Evolutionary conservation across 768 basidiomycete species (phyloP).

Genomic region (Trametes cubensis): DNA sequence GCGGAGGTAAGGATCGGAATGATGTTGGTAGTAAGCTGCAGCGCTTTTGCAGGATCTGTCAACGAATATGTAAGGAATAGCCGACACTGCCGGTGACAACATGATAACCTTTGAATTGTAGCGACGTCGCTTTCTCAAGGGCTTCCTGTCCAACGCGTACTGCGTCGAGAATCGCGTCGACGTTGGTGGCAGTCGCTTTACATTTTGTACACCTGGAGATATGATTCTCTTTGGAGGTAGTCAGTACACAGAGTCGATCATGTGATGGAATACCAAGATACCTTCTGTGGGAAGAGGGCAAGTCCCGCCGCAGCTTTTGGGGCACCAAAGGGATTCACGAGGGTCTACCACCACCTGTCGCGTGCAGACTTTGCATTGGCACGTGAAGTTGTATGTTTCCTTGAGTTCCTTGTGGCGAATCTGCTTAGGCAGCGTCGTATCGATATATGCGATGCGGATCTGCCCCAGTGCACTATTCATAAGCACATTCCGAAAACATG

Average conservation of each 20-base stretch:
- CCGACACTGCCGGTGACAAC: not conserved
- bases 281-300: conserved; percentile 67
- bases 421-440: conserved; percentile 68
- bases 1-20: conserved; percentile 64
- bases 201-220: conserved; percentile 59
- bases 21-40: conserved; percentile 63
- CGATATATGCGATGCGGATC: conserved; percentile 85
- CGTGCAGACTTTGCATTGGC: conserved; percentile 65
- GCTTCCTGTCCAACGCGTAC: conserved; percentile 72
- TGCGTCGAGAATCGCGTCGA: conserved; percentile 62
- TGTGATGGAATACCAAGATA: conserved; percentile 28
- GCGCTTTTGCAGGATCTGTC: conserved; percentile 60
- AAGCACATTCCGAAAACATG: not conserved
- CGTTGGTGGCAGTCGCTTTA: conserved; percentile 47
- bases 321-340: conserved; percentile 70
- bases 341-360: conserved; percentile 50
- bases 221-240: conserved; percentile 44
- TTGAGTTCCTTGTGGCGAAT: conserved; percentile 58
- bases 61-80: no score
- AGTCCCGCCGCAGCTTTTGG: conserved; percentile 65
- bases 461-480: conserved; percentile 32
- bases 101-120: conserved; percentile 60
- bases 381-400: conserved; percentile 80
- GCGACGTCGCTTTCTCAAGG: conserved; percentile 65
- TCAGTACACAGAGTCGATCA: not conserved